These are phyloP conservation scores for Fomitopsis pinicola DNA, from an alignment of 1,284 basidiomycete genomes.

Conservation along the genomic window DNA sequence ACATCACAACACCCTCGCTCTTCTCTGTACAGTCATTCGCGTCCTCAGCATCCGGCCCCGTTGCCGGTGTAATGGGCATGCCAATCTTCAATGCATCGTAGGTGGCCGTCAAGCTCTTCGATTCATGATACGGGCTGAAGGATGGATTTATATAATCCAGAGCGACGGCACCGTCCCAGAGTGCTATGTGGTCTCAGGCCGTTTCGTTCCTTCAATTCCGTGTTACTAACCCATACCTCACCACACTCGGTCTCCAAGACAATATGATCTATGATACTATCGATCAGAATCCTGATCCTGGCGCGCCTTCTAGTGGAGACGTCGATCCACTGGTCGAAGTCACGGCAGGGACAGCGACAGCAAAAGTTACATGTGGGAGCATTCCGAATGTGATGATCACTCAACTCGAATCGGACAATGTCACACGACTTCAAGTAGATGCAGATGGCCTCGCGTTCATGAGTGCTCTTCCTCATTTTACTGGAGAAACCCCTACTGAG, in stretches of 20 bases:
- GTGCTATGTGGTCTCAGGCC: background rate
- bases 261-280: background rate
- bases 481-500: too few relatives aligned
- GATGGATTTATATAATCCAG: background rate
- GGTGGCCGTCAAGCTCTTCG: background rate
- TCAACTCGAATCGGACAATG: background rate
- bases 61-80: background rate
- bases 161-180: background rate
- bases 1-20: background rate
- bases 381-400: background rate
- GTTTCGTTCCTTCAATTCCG: background rate
- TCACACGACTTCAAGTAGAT: background rate
- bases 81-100: background rate
- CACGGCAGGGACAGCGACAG: background rate
- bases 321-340: background rate
- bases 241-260: background rate
- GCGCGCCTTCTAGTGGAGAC: too few relatives aligned
- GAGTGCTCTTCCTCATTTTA: too few relatives aligned
- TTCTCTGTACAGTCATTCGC: background rate
- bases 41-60: too few relatives aligned
- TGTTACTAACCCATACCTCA: background rate
- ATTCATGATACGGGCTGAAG: background rate
- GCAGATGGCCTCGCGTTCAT: background rate
- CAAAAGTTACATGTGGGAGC: background rate
- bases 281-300: too few relatives aligned